These are phyloP conservation scores for Coniochaeta prunicola DNA, from an alignment of 2,329 filamentous ascomycete species.

Conservation along the genomic window DNA sequence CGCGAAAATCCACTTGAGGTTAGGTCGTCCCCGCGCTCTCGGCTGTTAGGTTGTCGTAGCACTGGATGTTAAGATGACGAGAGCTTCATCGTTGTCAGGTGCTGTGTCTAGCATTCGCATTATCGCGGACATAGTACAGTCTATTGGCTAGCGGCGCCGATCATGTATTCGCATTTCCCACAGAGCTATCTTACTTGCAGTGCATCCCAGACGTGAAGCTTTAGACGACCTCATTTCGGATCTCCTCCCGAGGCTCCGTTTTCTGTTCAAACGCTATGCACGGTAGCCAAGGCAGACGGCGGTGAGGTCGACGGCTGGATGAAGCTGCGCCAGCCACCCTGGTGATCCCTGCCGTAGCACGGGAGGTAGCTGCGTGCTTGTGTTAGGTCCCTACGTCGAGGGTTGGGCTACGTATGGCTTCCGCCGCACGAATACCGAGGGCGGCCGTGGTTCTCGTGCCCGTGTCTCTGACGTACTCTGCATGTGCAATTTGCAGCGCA, in stretches of 20 bases:
- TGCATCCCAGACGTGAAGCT: not conserved
- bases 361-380: not conserved
- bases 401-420: not conserved
- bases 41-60: too few relatives aligned
- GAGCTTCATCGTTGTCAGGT: too few relatives aligned
- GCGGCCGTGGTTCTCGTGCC: not conserved
- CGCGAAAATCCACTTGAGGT: too few relatives aligned
- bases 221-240: too few relatives aligned
- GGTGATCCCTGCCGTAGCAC: not conserved
- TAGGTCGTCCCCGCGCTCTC: too few relatives aligned
- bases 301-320: not conserved
- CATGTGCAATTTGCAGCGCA: not conserved
- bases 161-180: too few relatives aligned
- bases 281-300: not conserved
- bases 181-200: too few relatives aligned
- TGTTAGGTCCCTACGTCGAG: not conserved
- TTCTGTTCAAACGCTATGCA: not conserved
- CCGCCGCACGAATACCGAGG: not conserved
- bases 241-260: not conserved
- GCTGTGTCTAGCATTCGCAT: too few relatives aligned
- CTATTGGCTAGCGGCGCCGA: too few relatives aligned
- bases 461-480: not conserved
- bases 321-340: not conserved
- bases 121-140: too few relatives aligned
- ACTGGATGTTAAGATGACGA: too few relatives aligned